These are phyloP conservation scores for Pseudozyma sp. DNA, from an alignment of 1,284 basidiomycete genomes.

Conservation along the genomic window DNA sequence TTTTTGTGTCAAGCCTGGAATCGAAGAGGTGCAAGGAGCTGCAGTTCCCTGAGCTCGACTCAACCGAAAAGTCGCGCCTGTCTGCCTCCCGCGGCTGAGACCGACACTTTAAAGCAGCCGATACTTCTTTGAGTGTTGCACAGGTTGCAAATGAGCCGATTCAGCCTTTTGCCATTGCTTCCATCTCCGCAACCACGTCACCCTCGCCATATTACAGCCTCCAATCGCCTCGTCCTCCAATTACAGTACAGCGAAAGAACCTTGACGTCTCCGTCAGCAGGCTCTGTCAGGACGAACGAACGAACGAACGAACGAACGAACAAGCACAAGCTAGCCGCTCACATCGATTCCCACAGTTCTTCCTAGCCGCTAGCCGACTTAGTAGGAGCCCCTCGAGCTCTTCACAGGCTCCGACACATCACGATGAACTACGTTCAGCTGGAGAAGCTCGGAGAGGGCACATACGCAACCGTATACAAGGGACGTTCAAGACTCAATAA, in stretches of 20 bases:
- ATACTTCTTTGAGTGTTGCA: constrained; percentile 7
- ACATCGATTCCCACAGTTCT: not conserved
- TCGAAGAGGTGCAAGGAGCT: constrained; percentile 6
- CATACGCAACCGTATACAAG: constrained; percentile 69
- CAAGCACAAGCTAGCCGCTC: no score
- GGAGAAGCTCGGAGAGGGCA: constrained; percentile 69
- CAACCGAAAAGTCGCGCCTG: constrained; percentile 17
- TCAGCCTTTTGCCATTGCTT: not conserved
- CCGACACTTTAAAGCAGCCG: constrained; percentile 15
- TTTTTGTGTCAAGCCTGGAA: not conserved
- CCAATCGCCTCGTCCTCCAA: no score
- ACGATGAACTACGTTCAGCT: constrained; percentile 68
- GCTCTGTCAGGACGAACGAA: no score
- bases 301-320: no score
- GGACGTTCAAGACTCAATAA: constrained; percentile 66
- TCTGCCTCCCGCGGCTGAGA: constrained; percentile 25
- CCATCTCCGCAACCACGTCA: no score
- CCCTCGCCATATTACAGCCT: no score
- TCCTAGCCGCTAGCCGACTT: not conserved
- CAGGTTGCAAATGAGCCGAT: not conserved
- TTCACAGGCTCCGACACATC: not conserved
- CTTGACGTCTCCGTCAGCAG: no score
- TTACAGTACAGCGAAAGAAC: no score
- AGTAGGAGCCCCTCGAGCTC: not conserved
- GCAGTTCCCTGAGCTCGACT: constrained; percentile 9